Base-by-base conservation (phyloP, 2,329 filamentous ascomycete species). In the Phaeosphaeriaceae sp. region DNA sequence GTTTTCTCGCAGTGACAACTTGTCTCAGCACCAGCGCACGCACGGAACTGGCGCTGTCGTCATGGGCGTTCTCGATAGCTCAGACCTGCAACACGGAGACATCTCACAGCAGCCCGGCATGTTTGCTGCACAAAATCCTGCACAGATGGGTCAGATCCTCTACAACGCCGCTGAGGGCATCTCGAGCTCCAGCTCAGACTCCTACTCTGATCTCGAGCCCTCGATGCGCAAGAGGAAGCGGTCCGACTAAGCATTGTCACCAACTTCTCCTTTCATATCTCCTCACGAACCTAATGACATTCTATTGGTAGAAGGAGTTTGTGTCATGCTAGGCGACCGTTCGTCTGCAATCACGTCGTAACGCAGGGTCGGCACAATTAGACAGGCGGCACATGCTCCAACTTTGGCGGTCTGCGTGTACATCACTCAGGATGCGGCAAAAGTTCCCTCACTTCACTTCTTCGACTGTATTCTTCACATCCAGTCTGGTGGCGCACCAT, bases 1-100 rank as follows among this genome's bases (percentile, higher is more conserved):
- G 84, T 99, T 98, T 83, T 98, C 94, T 20, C 90, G 95, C 71
- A 96, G 92, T 70, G 95, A 99, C 82, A 99, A 99, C 84, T 87
- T 99, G 17, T 91, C 93, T 22, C 95, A 99, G 81, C 95, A 99
- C 77, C 90, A 95, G 64, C 89, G 95, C 63, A 99, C 95, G 4
- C 95, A 99, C 74, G 93, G 93, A 56, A 90, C 89, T 58, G 92
- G 93, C 61, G 91, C 93, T 60, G 91, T 97, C 66, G 89, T 96
- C 72, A 94, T 98, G 90, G 91, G 92, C 72, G 86, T 97, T 50
- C 84, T 96, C 50, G 91, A 94, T 65, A 86, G 90, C 54, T 85
- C 85, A 45, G 89, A 92, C 60, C 68, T 82, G 22, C 74, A 36
- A 15, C 31, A 78, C 17, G 75, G 56, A 25, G 89, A 91, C 55